Evolutionary conservation across 2,329 filamentous ascomycete species (phyloP).

Genomic region (Penicillium palitans): DNA sequence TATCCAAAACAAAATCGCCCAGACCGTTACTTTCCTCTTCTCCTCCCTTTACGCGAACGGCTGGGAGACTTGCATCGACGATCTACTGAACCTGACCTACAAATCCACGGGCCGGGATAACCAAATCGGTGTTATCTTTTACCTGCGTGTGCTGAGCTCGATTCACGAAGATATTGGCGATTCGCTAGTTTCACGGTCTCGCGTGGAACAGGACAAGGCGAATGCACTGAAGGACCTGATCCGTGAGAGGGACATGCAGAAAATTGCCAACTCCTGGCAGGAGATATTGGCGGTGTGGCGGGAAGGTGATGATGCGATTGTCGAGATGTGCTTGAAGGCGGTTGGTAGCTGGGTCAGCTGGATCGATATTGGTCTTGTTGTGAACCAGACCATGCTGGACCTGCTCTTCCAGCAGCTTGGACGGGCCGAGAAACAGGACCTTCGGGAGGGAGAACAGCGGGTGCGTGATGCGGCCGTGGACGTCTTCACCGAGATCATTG

Average conservation of each 20-base stretch:
- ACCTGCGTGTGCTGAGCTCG: conserved; percentile 82
- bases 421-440: conserved; percentile 62
- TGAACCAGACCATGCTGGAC: conserved; percentile 84
- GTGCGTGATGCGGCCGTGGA: conserved; percentile 90
- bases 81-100: conserved; percentile 76
- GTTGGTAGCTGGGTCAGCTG: conserved; percentile 97
- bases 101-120: conserved; percentile 66
- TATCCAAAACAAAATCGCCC: conserved; percentile 95
- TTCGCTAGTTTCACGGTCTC: conserved; percentile 76
- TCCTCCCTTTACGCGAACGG: conserved; percentile 79
- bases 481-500: conserved; percentile 91
- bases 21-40: conserved; percentile 93
- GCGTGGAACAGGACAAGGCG: conserved; percentile 78
- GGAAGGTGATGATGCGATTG: conserved; percentile 67
- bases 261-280: conserved; percentile 87
- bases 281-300: conserved; percentile 80
- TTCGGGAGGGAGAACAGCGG: conserved; percentile 71
- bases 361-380: conserved; percentile 93
- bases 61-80: conserved; percentile 89
- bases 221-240: conserved; percentile 89
- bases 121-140: conserved; percentile 74
- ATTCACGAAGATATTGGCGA: conserved; percentile 98
- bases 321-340: conserved; percentile 87
- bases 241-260: conserved; percentile 80
- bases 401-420: conserved; percentile 84